A percentile compares a stretch with the other conserved stretches of the same genome.
phyloP scores from a whole-genome alignment of 2,329 filamentous ascomycete genomes.

The Metarhizium sp. region DNA sequence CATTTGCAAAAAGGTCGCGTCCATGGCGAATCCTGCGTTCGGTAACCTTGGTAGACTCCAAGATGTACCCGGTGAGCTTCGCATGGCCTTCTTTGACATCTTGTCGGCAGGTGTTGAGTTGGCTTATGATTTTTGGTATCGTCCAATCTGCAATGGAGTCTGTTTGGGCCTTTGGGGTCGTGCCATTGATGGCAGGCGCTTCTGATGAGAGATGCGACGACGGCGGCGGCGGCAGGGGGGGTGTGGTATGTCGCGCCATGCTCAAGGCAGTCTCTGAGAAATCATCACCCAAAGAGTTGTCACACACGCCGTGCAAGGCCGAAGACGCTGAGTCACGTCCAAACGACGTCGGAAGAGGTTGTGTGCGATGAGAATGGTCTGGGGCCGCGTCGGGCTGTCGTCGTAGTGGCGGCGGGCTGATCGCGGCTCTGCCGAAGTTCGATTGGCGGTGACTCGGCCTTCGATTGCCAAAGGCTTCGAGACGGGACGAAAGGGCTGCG shows the following conservation, averaged over 20 bases:
- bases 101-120: conserved; percentile 28
- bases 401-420: conserved; percentile 20
- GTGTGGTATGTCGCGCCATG: conserved; percentile 12
- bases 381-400: conserved; percentile 6
- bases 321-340: background rate
- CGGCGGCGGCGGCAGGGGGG: conserved; percentile 11
- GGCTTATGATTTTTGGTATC: conserved; percentile 30
- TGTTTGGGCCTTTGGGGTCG: conserved; percentile 14
- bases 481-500: background rate
- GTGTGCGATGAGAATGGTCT: background rate
- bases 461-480: conserved; percentile 5
- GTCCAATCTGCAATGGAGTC: conserved; percentile 28
- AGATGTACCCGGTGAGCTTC: conserved; percentile 32
- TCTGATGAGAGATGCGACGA: background rate
- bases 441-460: background rate
- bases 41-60: conserved; percentile 33
- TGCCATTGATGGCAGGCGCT: conserved; percentile 5
- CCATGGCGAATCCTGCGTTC: conserved; percentile 31
- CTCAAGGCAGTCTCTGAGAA: background rate
- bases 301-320: background rate
- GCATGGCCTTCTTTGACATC: conserved; percentile 37
- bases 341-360: background rate
- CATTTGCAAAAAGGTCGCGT: conserved; percentile 37
- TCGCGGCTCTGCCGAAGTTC: conserved; percentile 9
- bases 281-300: background rate